Percentiles rank a stretch among this genome's conserved stretches.
These are phyloP conservation scores for Didymella keratinophila DNA, from an alignment of 2,329 filamentous ascomycete genomes.

Conservation along the genomic window DNA sequence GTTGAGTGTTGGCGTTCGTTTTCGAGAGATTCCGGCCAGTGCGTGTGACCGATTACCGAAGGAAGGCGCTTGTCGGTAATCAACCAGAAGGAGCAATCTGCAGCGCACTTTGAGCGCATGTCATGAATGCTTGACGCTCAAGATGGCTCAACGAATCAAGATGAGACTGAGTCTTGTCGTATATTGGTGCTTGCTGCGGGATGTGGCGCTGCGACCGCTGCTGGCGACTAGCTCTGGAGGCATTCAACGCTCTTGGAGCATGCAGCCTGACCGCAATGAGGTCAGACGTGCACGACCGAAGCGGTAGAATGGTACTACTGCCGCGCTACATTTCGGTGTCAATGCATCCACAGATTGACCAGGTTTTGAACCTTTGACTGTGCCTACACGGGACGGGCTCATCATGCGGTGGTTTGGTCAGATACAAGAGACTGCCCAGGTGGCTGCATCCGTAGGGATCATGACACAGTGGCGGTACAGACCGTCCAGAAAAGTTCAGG, in stretches of 20 bases:
- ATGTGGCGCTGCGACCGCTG: constrained; percentile 1
- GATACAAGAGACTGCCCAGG: constrained; percentile 25
- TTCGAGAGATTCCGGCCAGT: not conserved
- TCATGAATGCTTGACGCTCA: not conserved
- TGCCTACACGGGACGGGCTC: constrained; percentile 8
- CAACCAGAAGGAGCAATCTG: constrained; percentile 7
- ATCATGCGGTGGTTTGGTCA: constrained; percentile 32
- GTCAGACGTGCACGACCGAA: constrained; percentile 7
- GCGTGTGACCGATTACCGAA: constrained; percentile 10
- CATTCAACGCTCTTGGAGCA: not conserved
- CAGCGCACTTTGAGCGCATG: constrained; percentile 3
- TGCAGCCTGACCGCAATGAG: constrained; percentile 4
- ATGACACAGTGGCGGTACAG: constrained; percentile 40
- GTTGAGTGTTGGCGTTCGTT: constrained; percentile 3
- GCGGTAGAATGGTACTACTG: constrained; percentile 8
- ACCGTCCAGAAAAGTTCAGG: constrained; percentile 16
- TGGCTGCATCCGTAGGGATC: constrained; percentile 39
- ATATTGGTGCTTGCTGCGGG: not conserved
- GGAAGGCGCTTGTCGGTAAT: constrained; percentile 10
- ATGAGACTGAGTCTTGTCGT: not conserved
- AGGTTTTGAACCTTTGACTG: constrained; percentile 9
- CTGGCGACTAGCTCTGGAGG: not conserved
- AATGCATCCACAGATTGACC: constrained; percentile 14
- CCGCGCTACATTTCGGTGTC: constrained; percentile 13
- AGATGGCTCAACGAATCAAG: not conserved